These are phyloP conservation scores for Tetrastigma voinierianum DNA, from an alignment of 164 flowering plant species.

Conservation along the genomic window DNA sequence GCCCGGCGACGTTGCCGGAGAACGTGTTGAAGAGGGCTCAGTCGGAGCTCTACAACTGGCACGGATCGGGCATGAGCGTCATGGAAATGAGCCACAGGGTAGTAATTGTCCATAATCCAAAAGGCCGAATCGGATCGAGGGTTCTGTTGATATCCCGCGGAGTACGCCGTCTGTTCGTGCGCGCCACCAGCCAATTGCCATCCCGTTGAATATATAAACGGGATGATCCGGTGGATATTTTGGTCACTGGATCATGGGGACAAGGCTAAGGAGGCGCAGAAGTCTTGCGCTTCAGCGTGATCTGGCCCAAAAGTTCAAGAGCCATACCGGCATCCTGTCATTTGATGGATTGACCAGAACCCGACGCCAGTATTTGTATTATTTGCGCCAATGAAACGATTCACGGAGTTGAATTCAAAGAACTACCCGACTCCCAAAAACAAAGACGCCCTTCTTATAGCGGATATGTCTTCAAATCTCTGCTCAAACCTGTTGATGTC, in stretches of 20 bases:
- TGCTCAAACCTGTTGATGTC: conserved; percentile 83
- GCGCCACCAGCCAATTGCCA: conserved; percentile 91
- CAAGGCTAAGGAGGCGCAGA: conserved; percentile 93
- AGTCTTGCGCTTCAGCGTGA: conserved; percentile 61
- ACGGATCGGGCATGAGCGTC: conserved; percentile 88
- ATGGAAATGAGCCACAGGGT: conserved; percentile 99
- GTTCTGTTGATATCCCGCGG: conserved; percentile 56
- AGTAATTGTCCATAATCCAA: conserved; percentile 87
- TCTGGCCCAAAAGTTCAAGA: conserved; percentile 85
- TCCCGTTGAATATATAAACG: conserved; percentile 69
- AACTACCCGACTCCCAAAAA: conserved; percentile 55
- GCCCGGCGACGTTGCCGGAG: conserved; percentile 84
- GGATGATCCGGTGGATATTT: conserved; percentile 68
- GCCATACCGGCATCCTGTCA: conserved; percentile 65
- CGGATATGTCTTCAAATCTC: conserved; percentile 78
- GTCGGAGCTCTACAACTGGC: conserved; percentile 82
- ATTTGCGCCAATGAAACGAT: conserved; percentile 97
- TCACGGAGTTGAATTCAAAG: conserved; percentile 94
- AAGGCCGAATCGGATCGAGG: conserved; percentile 90
- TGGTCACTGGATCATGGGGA: conserved; percentile 96
- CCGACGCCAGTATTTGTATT: conserved; percentile 83
- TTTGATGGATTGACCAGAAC: conserved; percentile 59
- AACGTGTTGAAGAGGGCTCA: conserved; percentile 68
- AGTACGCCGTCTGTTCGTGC: conserved; percentile 83
- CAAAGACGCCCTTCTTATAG: conserved; percentile 41